Evolutionary conservation across 805 yeast species (phyloP), one percentile per base, ranked within the genome.

Genomic region (Candida boleticola): DNA sequence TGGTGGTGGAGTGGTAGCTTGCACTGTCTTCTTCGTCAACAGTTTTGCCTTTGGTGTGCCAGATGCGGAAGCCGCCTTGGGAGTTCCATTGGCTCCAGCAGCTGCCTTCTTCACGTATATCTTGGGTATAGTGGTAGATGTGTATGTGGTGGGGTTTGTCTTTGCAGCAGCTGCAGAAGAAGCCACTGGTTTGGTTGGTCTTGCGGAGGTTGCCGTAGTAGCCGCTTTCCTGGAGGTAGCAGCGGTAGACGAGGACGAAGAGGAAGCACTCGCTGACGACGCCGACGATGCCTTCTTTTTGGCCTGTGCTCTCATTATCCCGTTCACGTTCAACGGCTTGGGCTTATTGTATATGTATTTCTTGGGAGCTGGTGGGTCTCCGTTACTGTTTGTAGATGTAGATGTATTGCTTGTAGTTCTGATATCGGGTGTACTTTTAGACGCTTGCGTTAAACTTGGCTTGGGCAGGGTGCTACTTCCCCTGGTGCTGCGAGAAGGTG

Each of bases 331-430:
- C 42, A 69, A 44, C 1, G 74, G 74, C 44, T 64, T 60, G 2
- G 75, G 74, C 47, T 68, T 61, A 25, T 51, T 61, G 49, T 68
- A 70, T 6, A 59, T 50, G 44, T 66, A 68, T 20, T 55, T 53
- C 35, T 49, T 50, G n/a, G 50, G 36, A 43, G 39, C 18, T 30
- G 40, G 20, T 11, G 14, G 32, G 17, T 11, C 32, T 5, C 17
- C 17, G 18, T 16, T 17, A 18, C 35, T 20, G 21, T 5, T 17
- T 19, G 21, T 13, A 19, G 11, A 9, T 16, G 20, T 20, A 29
- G 5, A 6, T 5, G 17, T 21, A 48, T 26, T 34, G 40, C 32
- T 17, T 19, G 35, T 23, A 25, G 44, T 45, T 17, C 48, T 48
- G 31, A 57, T 40, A 31, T 60, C 64, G n/a, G 65, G 37, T 3